Conservation (phyloP, 2,329 filamentous ascomycete genomes). For the Exophiala xenobiotica region DNA sequence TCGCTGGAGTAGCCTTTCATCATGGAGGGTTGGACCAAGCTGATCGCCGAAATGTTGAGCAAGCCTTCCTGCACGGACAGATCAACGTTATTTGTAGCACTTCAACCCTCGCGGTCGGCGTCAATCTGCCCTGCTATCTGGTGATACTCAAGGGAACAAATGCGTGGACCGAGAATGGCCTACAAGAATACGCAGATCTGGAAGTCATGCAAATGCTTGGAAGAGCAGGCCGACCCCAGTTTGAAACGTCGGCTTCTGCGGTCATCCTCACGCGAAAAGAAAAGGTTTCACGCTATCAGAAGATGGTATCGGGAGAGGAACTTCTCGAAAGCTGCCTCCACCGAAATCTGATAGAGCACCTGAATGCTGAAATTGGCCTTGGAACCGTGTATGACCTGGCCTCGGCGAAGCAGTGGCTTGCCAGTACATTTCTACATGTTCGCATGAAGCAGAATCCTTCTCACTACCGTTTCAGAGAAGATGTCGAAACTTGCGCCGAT, state of each 20-base stretch:
- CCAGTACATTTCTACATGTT: conserved; percentile 74
- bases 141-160: conserved; percentile 81
- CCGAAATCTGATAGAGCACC: conserved; percentile 73
- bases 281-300: conserved; percentile 66
- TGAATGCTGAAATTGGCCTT: conserved; percentile 80
- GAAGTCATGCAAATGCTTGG: conserved; percentile 92
- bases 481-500: conserved; percentile 49
- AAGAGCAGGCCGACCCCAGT: conserved; percentile 78
- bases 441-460: conserved; percentile 68
- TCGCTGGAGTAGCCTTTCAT: conserved; percentile 73
- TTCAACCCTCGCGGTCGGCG: conserved; percentile 77
- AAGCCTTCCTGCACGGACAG: conserved; percentile 66
- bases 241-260: conserved; percentile 71
- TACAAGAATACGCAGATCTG: conserved; percentile 74
- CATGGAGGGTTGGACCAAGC: conserved; percentile 69
- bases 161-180: conserved; percentile 59
- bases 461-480: conserved; percentile 66
- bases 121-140: conserved; percentile 80
- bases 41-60: conserved; percentile 67
- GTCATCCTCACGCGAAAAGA: conserved; percentile 75
- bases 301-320: conserved; percentile 70
- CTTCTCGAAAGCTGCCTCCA: conserved; percentile 76
- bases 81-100: conserved; percentile 83
- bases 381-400: conserved; percentile 66
- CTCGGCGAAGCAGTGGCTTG: conserved; percentile 71